phyloP scores from a whole-genome alignment of 805 yeast genomes.

The Grigorovia humatica region DNA sequence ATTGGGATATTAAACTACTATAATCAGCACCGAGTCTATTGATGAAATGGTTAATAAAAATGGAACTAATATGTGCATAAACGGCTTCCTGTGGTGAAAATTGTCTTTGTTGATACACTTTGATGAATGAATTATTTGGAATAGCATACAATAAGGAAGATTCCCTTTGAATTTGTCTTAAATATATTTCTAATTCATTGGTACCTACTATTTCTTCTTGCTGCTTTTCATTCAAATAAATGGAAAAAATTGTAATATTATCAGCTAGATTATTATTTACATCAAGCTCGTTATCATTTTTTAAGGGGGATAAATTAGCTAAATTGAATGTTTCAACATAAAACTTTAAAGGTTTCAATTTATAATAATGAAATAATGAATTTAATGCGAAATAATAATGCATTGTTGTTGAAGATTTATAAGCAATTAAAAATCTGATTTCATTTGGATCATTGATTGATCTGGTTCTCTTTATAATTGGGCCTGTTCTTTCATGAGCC shows the following conservation, averaged over 20 bases:
- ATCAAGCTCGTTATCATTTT: slow-evolving; percentile 24
- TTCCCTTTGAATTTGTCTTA: slow-evolving; percentile 85
- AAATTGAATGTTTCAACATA: slow-evolving; percentile 76
- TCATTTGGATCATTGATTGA: slow-evolving; percentile 74
- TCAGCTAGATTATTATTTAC: slow-evolving; percentile 27
- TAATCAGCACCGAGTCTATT: slow-evolving; percentile 91
- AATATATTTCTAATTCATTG: slow-evolving; percentile 48
- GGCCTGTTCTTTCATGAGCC: slow-evolving; percentile 73
- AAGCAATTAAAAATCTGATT: slow-evolving; percentile 81
- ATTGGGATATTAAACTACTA: slow-evolving; percentile 51
- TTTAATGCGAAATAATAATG: slow-evolving; percentile 81
- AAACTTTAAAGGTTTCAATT: slow-evolving; percentile 73
- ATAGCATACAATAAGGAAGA: slow-evolving; percentile 86
- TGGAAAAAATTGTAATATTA: slow-evolving; percentile 76
- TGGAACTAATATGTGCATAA: slow-evolving; percentile 88
- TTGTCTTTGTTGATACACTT: slow-evolving; percentile 59
- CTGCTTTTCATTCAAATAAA: slow-evolving; percentile 62
- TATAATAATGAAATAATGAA: slow-evolving; percentile 81
- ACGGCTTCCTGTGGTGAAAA: slow-evolving; percentile 89
- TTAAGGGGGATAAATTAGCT: slow-evolving; percentile 25
- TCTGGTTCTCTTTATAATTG: slow-evolving; percentile 72
- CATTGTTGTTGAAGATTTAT: slow-evolving; percentile 71
- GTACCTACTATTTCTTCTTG: slow-evolving; percentile 29
- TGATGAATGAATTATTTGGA: slow-evolving; percentile 76
- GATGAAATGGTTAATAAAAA: slow-evolving; percentile 87